Conservation (phyloP, 306 rosid species). For the Dalbergia cochinchinensis region DNA sequence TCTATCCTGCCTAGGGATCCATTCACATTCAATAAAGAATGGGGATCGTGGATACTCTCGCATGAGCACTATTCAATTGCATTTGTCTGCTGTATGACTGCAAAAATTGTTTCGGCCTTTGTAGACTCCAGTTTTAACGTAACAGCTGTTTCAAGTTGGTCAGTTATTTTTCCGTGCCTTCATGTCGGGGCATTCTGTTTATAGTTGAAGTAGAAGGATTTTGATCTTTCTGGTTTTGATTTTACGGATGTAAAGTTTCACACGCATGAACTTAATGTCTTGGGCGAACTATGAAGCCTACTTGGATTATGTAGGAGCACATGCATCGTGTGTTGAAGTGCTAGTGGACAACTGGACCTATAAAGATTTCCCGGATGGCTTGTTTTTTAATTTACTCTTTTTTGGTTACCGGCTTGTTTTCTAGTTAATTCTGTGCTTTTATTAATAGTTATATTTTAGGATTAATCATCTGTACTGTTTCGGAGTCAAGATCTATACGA, state of each 20-base stretch:
- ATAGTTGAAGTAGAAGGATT: constrained; percentile 53
- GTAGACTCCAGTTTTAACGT: constrained; percentile 60
- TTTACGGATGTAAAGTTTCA: constrained; percentile 53
- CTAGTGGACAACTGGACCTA: constrained; percentile 12
- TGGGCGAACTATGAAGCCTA: constrained; percentile 44
- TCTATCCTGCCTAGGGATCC: constrained; percentile 42
- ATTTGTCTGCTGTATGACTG: constrained; percentile 69
- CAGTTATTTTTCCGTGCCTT: constrained; percentile 47
- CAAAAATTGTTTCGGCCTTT: constrained; percentile 51
- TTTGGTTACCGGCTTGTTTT: background rate
- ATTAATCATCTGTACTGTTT: background rate
- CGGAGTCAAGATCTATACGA: background rate
- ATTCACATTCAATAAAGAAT: constrained; percentile 35
- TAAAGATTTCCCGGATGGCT: constrained; percentile 26
- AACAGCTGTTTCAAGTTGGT: constrained; percentile 47
- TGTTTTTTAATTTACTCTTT: background rate
- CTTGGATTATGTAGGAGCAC: constrained; percentile 31
- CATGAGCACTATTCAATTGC: constrained; percentile 43
- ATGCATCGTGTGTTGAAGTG: constrained; percentile 32
- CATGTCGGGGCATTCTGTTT: constrained; percentile 46
- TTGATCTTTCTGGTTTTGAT: constrained; percentile 45
- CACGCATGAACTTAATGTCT: constrained; percentile 44
- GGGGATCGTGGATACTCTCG: constrained; percentile 40
- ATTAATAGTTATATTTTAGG: background rate
- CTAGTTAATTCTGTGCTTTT: background rate